Conservation (phyloP, 805 yeast species). For the Clavispora santaluciae region DNA sequence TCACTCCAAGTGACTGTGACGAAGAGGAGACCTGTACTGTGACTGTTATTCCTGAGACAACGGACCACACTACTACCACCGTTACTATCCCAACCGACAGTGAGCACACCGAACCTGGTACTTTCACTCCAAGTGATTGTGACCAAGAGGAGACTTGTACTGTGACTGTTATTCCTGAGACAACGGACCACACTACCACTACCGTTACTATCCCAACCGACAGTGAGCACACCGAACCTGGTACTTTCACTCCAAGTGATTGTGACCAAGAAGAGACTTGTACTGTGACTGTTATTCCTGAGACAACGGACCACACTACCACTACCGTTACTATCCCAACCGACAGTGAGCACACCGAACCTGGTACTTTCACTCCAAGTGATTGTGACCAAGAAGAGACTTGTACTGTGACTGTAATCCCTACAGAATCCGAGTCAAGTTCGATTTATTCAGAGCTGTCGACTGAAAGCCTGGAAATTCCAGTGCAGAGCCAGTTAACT, state of each 20-base stretch:
- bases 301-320: background rate
- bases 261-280: background rate
- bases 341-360: background rate
- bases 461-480: too few relatives aligned
- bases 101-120: background rate
- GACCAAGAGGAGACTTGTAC: background rate
- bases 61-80: background rate
- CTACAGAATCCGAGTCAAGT: too few relatives aligned
- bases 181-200: too few relatives aligned
- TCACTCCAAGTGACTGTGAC: background rate
- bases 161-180: background rate
- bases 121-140: background rate
- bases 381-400: background rate
- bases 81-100: background rate
- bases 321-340: background rate
- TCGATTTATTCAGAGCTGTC: too few relatives aligned
- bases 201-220: background rate
- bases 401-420: background rate
- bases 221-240: background rate
- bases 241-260: background rate
- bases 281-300: background rate
- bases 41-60: background rate
- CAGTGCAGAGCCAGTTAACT: too few relatives aligned
- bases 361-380: background rate
- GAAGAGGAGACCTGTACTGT: background rate